phyloP scores from a whole-genome alignment of 1,284 basidiomycete genomes.

The Boletellus deceptivus region DNA sequence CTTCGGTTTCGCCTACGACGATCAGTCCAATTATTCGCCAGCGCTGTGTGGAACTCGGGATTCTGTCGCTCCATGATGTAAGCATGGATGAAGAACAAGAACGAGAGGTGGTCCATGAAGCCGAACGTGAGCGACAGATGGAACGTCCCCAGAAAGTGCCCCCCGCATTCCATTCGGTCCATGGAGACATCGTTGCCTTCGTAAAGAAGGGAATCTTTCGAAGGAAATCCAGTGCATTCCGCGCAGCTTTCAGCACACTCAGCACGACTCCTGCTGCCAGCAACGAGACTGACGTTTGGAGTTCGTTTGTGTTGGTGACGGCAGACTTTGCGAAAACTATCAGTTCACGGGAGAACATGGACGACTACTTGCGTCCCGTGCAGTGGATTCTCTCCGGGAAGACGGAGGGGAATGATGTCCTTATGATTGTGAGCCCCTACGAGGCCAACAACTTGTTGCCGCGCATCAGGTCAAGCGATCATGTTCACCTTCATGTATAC shows the following conservation, averaged over 20 bases:
- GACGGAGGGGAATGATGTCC: neutral
- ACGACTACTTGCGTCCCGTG: slow-evolving; percentile 16
- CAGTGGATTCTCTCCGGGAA: slow-evolving; percentile 39
- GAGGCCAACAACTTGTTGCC: slow-evolving; percentile 43
- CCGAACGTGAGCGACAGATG: neutral
- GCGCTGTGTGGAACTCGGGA: neutral
- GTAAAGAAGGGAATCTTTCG: neutral
- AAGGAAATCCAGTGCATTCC: neutral
- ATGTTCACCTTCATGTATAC: slow-evolving; percentile 42
- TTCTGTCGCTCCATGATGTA: neutral
- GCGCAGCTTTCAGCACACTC: neutral
- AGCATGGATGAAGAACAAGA: neutral
- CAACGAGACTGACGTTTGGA: neutral
- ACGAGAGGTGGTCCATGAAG: neutral
- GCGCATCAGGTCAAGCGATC: slow-evolving; percentile 31
- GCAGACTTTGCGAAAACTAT: neutral
- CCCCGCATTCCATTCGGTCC: neutral
- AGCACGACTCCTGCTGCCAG: neutral
- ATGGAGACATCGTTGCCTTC: neutral
- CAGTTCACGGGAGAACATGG: neutral
- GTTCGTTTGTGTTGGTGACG: neutral
- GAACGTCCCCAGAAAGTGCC: neutral
- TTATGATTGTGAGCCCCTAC: slow-evolving; percentile 42
- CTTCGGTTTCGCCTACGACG: neutral
- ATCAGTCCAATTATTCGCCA: neutral